Evolutionary conservation across 108 stramenopile genomes (phyloP), one percentile per base, ranked within the genome.

Genomic region (Cyclotella baltica): DNA sequence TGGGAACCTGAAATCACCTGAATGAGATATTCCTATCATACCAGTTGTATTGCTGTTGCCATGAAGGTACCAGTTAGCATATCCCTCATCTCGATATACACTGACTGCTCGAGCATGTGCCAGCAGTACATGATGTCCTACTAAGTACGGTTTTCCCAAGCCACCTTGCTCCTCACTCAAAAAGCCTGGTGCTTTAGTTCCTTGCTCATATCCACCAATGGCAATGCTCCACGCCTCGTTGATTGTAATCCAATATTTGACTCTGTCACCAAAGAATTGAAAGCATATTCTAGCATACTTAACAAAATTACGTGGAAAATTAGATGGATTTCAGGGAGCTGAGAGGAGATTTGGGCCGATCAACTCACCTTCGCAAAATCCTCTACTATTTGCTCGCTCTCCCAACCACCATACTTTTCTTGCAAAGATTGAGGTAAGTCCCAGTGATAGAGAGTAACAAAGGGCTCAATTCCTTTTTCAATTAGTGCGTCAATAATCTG

Each of bases 371-470:
- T 70, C 4, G 83, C 90, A 84, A 97, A 98, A 52, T 84, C 93
- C 16, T 84, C 68, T 8, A 88, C 80, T 22, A 96, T 84, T 11
- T 70, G 46, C 18, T 48, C 30, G 50, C 76, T 72, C 51, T 92
- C 77, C 89, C 96, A 96, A 48, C 97, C 97, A 43, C 91, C 87
- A 59, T 91, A 91, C 55, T 82, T 73, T 25, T 92, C 92, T 62
- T 97, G 84, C 31, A 98, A 68, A 20, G 68, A 65, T 66, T 96
- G 92, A 8, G 98, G 98, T 22, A 98, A 73, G 79, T 98, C 98
- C 98, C 98, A 98, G 70, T 98, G 98, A 63, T 92, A 98, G 20
- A 98, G 78, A 0, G 97, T 98, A 1, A 96, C 88, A 62, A 88
- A 89, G 23, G 98, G 98, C 36, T 89, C 87, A 57, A 98, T 96